Percentiles rank a stretch among this genome's conserved stretches.
Evolutionary conservation across 257 asterid species (phyloP).

Genomic region (Solanum tarijense): DNA sequence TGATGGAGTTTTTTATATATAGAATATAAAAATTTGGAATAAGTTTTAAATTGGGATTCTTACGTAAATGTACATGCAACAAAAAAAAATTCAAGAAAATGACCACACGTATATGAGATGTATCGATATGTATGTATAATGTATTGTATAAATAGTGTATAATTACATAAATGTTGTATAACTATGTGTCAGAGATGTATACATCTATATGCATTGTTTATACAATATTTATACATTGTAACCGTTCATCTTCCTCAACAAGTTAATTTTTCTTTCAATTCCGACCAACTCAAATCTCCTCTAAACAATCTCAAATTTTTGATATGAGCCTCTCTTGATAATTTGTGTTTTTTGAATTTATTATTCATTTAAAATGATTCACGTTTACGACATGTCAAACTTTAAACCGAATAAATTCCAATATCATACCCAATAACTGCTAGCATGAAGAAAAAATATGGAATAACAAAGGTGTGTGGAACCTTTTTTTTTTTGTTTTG

Average conservation of each 20-base stretch:
- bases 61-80: background rate
- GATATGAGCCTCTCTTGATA: background rate
- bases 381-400: background rate
- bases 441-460: background rate
- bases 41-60: too few species aligned
- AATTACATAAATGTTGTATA: too few species aligned
- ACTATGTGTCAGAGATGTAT: background rate
- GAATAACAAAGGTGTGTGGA: background rate
- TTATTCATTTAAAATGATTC: background rate
- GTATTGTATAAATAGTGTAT: background rate
- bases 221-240: too few species aligned
- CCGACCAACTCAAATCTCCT: background rate
- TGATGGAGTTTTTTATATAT: background rate
- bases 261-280: background rate
- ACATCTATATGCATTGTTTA: background rate
- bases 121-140: too few species aligned
- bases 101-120: background rate
- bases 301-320: background rate
- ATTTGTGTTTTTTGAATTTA: background rate
- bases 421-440: background rate
- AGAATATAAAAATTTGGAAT: background rate
- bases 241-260: background rate
- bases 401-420: too few species aligned
- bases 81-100: too few species aligned
- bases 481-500: too few species aligned